Conservation (phyloP, 108 stramenopile species). For the Cylindrotheca closterium region DNA sequence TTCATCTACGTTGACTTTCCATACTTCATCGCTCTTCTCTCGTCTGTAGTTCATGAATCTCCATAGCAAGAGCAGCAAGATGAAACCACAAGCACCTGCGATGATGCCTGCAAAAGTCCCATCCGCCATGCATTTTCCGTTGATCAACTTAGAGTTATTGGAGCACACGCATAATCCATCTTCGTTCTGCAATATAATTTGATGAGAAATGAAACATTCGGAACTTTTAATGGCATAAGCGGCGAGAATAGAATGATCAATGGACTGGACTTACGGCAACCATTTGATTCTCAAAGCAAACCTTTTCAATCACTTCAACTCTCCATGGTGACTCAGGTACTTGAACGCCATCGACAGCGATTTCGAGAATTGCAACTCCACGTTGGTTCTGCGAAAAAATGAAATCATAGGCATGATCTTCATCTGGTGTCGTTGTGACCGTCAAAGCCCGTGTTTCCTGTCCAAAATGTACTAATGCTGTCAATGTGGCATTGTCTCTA, state of each 20-base stretch:
- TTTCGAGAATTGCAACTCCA: constrained; percentile 21
- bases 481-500: constrained; percentile 3
- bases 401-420: constrained; percentile 15
- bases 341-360: constrained; percentile 20
- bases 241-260: no score
- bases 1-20: constrained; percentile 25
- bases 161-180: background rate
- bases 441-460: background rate
- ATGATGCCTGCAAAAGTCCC: background rate
- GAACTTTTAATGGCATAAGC: background rate
- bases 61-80: background rate
- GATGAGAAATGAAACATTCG: background rate
- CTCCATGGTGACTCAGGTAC: constrained; percentile 34
- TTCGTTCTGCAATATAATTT: background rate
- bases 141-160: background rate
- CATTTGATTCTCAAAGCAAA: background rate
- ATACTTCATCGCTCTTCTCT: constrained; percentile 14
- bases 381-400: constrained; percentile 2
- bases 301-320: constrained; percentile 12
- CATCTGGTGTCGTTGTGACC: background rate
- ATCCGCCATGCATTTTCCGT: background rate
- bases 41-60: constrained; percentile 13
- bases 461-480: constrained; percentile 1
- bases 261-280: constrained; percentile 1
- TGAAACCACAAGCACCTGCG: background rate